These are phyloP conservation scores for Beta lomatogona DNA, from an alignment of 179 eudicot genomes.

Conservation along the genomic window DNA sequence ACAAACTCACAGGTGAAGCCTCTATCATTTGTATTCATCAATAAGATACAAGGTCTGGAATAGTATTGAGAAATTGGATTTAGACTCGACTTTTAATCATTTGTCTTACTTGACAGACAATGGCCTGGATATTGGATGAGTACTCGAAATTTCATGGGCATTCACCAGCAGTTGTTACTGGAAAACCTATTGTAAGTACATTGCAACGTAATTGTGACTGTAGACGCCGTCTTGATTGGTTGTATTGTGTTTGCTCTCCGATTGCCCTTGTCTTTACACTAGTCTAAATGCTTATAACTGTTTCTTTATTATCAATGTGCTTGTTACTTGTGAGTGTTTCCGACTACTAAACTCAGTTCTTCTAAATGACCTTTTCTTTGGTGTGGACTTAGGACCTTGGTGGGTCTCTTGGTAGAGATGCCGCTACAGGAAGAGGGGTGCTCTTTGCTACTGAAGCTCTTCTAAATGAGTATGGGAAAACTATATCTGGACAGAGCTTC, in stretches of 20 bases:
- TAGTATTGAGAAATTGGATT: neutral
- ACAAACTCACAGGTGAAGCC: slow-evolving; percentile 81
- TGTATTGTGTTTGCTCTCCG: neutral
- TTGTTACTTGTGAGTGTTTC: neutral
- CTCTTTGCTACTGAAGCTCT: slow-evolving; percentile 90
- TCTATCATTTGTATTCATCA: neutral
- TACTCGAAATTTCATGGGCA: slow-evolving; percentile 93
- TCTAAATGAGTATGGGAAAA: slow-evolving; percentile 76
- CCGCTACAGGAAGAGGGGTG: slow-evolving; percentile 98
- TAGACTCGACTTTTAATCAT: neutral
- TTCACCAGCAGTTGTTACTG: slow-evolving; percentile 95
- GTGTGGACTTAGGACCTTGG: slow-evolving; percentile 77
- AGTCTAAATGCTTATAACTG: neutral
- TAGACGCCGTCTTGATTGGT: neutral
- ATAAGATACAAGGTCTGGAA: neutral
- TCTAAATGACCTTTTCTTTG: neutral
- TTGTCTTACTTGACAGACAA: slow-evolving; percentile 53
- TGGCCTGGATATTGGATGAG: slow-evolving; percentile 98
- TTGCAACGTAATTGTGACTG: neutral
- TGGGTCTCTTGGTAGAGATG: slow-evolving; percentile 99
- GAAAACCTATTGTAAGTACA: slow-evolving; percentile 82
- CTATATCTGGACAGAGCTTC: slow-evolving; percentile 81
- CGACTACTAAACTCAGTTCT: neutral
- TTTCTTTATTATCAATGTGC: neutral
- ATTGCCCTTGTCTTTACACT: neutral